Base-by-base conservation (phyloP, 371 early-diverging fungal species). In the Apophysomyces ossiformis region DNA sequence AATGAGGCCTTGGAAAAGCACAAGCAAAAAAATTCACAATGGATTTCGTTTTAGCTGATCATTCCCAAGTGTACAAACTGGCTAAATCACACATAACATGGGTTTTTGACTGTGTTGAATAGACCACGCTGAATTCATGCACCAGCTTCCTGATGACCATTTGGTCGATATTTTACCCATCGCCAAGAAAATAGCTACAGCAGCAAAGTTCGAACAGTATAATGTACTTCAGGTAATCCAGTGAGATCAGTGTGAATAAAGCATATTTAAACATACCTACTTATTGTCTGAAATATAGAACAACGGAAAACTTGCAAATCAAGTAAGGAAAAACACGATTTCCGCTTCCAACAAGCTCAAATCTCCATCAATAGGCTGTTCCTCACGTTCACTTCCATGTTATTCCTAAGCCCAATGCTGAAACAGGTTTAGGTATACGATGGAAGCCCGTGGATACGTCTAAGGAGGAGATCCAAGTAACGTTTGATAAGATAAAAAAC, bases 361-460 rank as follows among this genome's bases (percentile, higher is more conserved):
- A 26, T 26, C 4, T 65, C 57, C 15, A 4, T n/a, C 26, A 15
- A 45, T 76, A 89, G 77, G 87, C 84, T 63, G 94, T 96, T 11
- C 87, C 85, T 35, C 96, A 96, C 69, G 96, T 95, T 15, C 96
- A 96, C 72, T 95, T 95, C 79, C 96, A 96, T 73, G 73, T 95
- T 58, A 95, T 95, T 65, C 95, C 95, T 35, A 94, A 94, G 74
- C 88, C 90, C 56, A 78, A 79, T 46, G 73, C 67, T 6, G 81
- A 82, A 13, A 88, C 89, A 41, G 96, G 96, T 8, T 74, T 96
- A 36, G 82, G 77, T 36, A 79, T 95, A 56, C 78, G 85, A 4
- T 95, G 95, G 95, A 71, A 70, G 37, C 72, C 73, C 6, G 59
- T 67, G 15, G 68, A 78, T 39, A 67, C 75, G 44, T 58, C 73